A percentile compares a stretch with the other conserved stretches of the same genome.
Evolutionary conservation across 805 yeast genomes (phyloP).

Genomic region (Candida chilensis): DNA sequence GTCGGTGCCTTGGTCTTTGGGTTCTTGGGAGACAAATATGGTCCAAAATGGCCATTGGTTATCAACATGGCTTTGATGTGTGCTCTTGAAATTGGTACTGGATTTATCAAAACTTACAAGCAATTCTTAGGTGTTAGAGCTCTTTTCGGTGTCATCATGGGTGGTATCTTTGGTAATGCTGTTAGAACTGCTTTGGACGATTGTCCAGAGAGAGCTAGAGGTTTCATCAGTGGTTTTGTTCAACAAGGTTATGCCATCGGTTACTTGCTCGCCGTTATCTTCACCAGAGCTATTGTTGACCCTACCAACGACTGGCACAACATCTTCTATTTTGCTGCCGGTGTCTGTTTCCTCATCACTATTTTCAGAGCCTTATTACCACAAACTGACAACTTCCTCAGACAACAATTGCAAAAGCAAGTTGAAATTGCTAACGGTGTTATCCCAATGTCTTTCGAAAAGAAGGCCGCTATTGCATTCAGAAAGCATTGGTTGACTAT

Average conservation of each 20-base stretch:
- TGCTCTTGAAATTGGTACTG: slow-evolving; percentile 27
- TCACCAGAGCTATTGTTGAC: slow-evolving; percentile 54
- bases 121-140: slow-evolving; percentile 31
- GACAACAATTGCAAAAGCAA: slow-evolving; percentile 24
- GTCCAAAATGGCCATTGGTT: slow-evolving; percentile 27
- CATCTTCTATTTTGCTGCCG: slow-evolving; percentile 64
- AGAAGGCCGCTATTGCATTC: slow-evolving; percentile 22
- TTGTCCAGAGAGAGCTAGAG: slow-evolving; percentile 43
- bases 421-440: slow-evolving; percentile 13
- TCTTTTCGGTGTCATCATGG: slow-evolving; percentile 35
- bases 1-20: slow-evolving; percentile 31
- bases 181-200: slow-evolving; percentile 46
- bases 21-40: slow-evolving; percentile 23
- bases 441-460: slow-evolving; percentile 17
- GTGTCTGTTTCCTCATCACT: slow-evolving; percentile 33
- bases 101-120: slow-evolving; percentile 23
- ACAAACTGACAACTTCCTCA: slow-evolving; percentile 44
- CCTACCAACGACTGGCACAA: slow-evolving; percentile 52
- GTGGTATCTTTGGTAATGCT: slow-evolving; percentile 47
- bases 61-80: slow-evolving; percentile 17
- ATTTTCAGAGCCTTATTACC: slow-evolving; percentile 33
- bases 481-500: slow-evolving; percentile 50
- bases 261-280: slow-evolving; percentile 54
- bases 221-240: slow-evolving; percentile 56
- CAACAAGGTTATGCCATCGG: slow-evolving; percentile 81